Evolutionary conservation across 257 asterid species (phyloP).

Genomic region (Fraxinus americana): DNA sequence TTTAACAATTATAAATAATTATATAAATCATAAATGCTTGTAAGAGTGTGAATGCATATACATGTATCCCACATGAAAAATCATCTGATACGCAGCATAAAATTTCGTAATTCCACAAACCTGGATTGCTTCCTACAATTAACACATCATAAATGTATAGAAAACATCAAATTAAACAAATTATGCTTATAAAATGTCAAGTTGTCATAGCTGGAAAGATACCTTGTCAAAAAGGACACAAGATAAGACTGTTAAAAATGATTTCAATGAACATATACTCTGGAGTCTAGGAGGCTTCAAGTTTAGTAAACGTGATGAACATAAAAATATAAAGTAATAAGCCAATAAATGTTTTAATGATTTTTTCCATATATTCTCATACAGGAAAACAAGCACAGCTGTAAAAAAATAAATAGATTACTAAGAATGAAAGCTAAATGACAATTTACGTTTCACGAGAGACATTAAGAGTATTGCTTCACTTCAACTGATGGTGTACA

Average conservation of each 20-base stretch:
- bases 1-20: background rate
- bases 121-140: background rate
- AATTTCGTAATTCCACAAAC: background rate
- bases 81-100: too few relatives aligned
- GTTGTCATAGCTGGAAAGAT: background rate
- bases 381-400: background rate
- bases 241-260: background rate
- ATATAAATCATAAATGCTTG: background rate
- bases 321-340: background rate
- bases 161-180: background rate
- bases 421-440: background rate
- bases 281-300: background rate
- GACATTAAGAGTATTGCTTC: background rate
- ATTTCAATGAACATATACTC: background rate
- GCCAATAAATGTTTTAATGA: background rate
- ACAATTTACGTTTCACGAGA: background rate
- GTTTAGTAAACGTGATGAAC: background rate
- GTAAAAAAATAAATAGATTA: background rate
- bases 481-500: background rate
- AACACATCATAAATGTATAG: background rate
- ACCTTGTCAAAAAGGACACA: background rate
- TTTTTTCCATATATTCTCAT: background rate
- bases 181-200: background rate
- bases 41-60: background rate
- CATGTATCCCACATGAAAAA: too few relatives aligned